These are phyloP conservation scores for Coemansia sp. DNA, from an alignment of 192 early-diverging fungal species.

Conservation along the genomic window DNA sequence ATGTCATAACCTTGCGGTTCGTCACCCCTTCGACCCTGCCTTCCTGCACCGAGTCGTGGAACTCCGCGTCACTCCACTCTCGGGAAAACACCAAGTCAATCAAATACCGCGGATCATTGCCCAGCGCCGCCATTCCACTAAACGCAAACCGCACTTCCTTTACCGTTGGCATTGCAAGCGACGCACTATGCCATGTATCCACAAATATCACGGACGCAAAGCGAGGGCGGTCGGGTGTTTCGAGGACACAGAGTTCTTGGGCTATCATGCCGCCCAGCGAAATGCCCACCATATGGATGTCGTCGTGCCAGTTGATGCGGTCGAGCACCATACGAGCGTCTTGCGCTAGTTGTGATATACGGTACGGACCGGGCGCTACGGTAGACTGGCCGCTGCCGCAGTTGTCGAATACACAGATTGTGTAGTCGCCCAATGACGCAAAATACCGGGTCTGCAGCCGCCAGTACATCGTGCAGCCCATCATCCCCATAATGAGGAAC, in stretches of 20 bases:
- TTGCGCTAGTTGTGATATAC: conserved; percentile 73
- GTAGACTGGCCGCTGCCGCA: conserved; percentile 65
- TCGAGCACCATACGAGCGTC: conserved; percentile 69
- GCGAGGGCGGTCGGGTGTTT: neutral
- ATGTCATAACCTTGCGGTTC: conserved; percentile 28
- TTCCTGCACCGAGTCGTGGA: conserved; percentile 22
- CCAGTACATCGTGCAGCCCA: conserved; percentile 47
- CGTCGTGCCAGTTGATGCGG: conserved; percentile 66
- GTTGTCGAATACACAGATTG: conserved; percentile 80
- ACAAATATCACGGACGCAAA: conserved; percentile 41
- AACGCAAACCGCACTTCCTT: conserved; percentile 46
- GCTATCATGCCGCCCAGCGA: conserved; percentile 88
- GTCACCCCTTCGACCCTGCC: too few species aligned
- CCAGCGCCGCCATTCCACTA: conserved; percentile 42
- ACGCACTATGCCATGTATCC: conserved; percentile 48
- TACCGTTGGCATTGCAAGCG: conserved; percentile 40
- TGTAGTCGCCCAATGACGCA: conserved; percentile 62
- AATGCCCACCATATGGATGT: conserved; percentile 76
- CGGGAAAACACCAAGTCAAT: conserved; percentile 47
- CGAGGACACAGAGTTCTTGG: conserved; percentile 61
- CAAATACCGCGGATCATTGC: conserved; percentile 29
- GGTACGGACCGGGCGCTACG: conserved; percentile 35
- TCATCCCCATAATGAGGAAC: conserved; percentile 69
- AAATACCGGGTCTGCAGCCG: conserved; percentile 65
- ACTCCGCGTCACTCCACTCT: conserved; percentile 21